phyloP scores from a whole-genome alignment of 352 stramenopile species.

The Peronosclerospora sorghi region DNA sequence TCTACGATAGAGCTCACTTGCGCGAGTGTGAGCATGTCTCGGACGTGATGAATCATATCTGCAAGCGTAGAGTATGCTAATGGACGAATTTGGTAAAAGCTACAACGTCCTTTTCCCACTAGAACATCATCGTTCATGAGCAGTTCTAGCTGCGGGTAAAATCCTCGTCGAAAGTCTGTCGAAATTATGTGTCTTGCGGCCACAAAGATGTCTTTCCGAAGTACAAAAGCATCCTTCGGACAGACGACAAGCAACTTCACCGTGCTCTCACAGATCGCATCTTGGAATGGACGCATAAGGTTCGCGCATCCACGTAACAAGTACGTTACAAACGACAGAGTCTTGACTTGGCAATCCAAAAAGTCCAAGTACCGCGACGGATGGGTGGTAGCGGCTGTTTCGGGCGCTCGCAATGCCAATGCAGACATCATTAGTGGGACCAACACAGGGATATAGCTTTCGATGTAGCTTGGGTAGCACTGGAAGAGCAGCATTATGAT shows the following conservation, averaged over 20 bases:
- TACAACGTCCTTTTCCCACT: constrained; percentile 77
- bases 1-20: constrained; percentile 94
- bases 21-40: constrained; percentile 87
- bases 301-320: constrained; percentile 87
- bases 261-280: constrained; percentile 89
- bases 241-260: constrained; percentile 92
- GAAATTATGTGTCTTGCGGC: constrained; percentile 94
- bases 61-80: constrained; percentile 95
- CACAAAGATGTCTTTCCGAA: constrained; percentile 94
- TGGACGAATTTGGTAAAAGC: constrained; percentile 86
- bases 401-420: constrained; percentile 76
- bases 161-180: constrained; percentile 94
- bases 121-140: constrained; percentile 94
- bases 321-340: constrained; percentile 96
- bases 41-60: constrained; percentile 96
- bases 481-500: constrained; percentile 98
- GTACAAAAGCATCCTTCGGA: constrained; percentile 88
- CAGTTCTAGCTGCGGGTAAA: constrained; percentile 91
- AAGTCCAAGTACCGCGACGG: constrained; percentile 81
- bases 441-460: constrained; percentile 90
- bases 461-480: constrained; percentile 94
- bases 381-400: constrained; percentile 43
- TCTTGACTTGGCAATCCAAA: constrained; percentile 94
- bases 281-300: constrained; percentile 92
- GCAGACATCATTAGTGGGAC: constrained; percentile 96